phyloP scores from a whole-genome alignment of 1,284 basidiomycete species.

The Neonothopanus nambi region DNA sequence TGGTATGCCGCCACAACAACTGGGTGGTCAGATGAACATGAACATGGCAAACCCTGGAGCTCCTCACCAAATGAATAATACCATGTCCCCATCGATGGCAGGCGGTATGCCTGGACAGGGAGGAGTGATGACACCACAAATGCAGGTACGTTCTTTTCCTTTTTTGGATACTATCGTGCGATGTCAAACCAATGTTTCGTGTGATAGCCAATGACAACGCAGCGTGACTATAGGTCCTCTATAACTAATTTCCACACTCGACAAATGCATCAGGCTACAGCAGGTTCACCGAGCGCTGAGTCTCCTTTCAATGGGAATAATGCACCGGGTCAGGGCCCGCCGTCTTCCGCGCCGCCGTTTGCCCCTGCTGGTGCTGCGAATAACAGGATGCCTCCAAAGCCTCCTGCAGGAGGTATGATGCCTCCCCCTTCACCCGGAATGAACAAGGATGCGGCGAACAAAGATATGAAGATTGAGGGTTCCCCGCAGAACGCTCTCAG shows the following conservation, averaged over 20 bases:
- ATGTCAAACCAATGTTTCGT: not conserved
- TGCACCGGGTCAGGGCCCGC: not conserved
- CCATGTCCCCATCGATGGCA: slow-evolving; percentile 14
- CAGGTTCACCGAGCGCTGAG: slow-evolving; percentile 7
- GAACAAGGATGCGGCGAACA: slow-evolving; percentile 28
- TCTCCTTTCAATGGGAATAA: slow-evolving; percentile 1
- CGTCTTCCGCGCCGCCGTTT: too few relatives aligned
- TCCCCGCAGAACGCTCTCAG: slow-evolving; percentile 46
- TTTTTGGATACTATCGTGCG: not conserved
- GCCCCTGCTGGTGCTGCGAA: not conserved
- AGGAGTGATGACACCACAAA: slow-evolving; percentile 37
- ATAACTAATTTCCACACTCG: not conserved
- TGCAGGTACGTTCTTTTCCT: slow-evolving; percentile 30
- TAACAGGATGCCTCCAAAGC: not conserved
- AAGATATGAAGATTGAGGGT: slow-evolving; percentile 34
- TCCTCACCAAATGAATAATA: slow-evolving; percentile 11
- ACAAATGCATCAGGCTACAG: not conserved
- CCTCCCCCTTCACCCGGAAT: slow-evolving; percentile 19
- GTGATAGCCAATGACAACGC: slow-evolving; percentile 1
- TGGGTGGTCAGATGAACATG: slow-evolving; percentile 24
- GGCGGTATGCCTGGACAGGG: slow-evolving; percentile 23
- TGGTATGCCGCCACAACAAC: slow-evolving; percentile 27
- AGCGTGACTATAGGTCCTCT: not conserved
- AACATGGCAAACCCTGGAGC: slow-evolving; percentile 1
- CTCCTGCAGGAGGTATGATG: not conserved